A percentile compares a stretch with the other conserved stretches of the same genome.
phyloP scores from a whole-genome alignment of 805 yeast species.

The Candida pseudofarinosa region DNA sequence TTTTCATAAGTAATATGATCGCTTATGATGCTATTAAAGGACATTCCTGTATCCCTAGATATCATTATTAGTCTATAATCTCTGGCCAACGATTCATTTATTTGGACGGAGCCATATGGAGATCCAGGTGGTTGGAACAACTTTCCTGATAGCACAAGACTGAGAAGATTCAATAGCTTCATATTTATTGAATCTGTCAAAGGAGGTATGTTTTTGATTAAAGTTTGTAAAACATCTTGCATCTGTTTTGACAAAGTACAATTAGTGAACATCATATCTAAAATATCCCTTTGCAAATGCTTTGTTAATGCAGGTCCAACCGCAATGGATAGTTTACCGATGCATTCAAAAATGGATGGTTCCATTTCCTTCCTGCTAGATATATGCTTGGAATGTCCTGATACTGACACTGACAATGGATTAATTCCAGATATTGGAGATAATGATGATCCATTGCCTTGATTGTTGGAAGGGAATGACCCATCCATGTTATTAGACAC shows the following conservation, averaged over 20 bases:
- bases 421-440: conserved; percentile 15
- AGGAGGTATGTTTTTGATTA: conserved; percentile 75
- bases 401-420: conserved; percentile 22
- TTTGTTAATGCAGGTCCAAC: conserved; percentile 93
- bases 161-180: conserved; percentile 64
- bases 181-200: conserved; percentile 69
- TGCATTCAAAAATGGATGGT: conserved; percentile 82
- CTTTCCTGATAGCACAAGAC: conserved; percentile 76
- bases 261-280: conserved; percentile 67
- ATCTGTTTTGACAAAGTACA: conserved; percentile 83
- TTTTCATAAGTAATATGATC: conserved; percentile 30
- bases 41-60: conserved; percentile 58
- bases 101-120: conserved; percentile 59
- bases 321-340: conserved; percentile 80
- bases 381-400: conserved; percentile 49
- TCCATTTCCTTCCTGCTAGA: conserved; percentile 66
- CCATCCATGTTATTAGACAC: conserved; percentile 23
- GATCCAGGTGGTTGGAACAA: conserved; percentile 82
- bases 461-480: conserved; percentile 7
- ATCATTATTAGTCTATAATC: conserved; percentile 75
- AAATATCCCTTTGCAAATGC: conserved; percentile 74
- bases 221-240: conserved; percentile 66
- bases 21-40: conserved; percentile 29
- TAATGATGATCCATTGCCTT: neutral
- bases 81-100: conserved; percentile 63